Percentiles rank a stretch among this genome's conserved stretches.
Evolutionary conservation across 1,139 yeast species (phyloP).

Genomic region (Geotrichum carabidarum): DNA sequence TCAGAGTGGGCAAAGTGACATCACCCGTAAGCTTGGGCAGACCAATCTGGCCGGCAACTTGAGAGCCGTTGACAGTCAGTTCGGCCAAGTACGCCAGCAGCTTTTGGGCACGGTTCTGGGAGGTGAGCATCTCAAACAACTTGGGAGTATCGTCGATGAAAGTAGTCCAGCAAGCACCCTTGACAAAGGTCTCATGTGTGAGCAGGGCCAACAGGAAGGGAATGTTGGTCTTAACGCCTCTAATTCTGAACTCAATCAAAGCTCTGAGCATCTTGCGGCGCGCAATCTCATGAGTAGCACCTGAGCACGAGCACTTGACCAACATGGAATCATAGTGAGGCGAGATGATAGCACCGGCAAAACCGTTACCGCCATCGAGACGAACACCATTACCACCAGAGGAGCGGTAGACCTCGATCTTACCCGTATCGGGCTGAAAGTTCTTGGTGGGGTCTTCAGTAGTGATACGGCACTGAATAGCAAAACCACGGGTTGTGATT

Average conservation of each 20-base stretch:
- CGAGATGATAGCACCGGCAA: slow-evolving; percentile 95
- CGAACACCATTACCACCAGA: slow-evolving; percentile 99
- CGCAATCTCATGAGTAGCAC: slow-evolving; percentile 93
- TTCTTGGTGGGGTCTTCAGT: slow-evolving; percentile 96
- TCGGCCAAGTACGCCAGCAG: slow-evolving; percentile 85
- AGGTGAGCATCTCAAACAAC: slow-evolving; percentile 87
- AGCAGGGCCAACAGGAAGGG: slow-evolving; percentile 91
- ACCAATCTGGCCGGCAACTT: slow-evolving; percentile 93
- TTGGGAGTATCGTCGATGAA: slow-evolving; percentile 97
- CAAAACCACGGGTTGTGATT: slow-evolving; percentile 94
- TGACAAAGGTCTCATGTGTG: slow-evolving; percentile 81
- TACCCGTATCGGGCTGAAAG: slow-evolving; percentile 98
- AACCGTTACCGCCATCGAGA: slow-evolving; percentile 98
- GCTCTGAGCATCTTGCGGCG: slow-evolving; percentile 97
- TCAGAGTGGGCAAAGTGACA: slow-evolving; percentile 68
- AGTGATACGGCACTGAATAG: slow-evolving; percentile 98
- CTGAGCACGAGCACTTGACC: slow-evolving; percentile 95
- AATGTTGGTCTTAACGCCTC: slow-evolving; percentile 98
- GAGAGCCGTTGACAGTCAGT: slow-evolving; percentile 88
- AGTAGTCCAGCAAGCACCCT: slow-evolving; percentile 95
- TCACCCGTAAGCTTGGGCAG: slow-evolving; percentile 73
- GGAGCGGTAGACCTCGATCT: slow-evolving; percentile 94
- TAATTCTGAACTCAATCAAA: slow-evolving; percentile 90
- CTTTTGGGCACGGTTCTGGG: slow-evolving; percentile 96
- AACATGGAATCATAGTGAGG: slow-evolving; percentile 98